phyloP scores from a whole-genome alignment of 2,329 filamentous ascomycete genomes.

The Colletotrichum chlorophyti region DNA sequence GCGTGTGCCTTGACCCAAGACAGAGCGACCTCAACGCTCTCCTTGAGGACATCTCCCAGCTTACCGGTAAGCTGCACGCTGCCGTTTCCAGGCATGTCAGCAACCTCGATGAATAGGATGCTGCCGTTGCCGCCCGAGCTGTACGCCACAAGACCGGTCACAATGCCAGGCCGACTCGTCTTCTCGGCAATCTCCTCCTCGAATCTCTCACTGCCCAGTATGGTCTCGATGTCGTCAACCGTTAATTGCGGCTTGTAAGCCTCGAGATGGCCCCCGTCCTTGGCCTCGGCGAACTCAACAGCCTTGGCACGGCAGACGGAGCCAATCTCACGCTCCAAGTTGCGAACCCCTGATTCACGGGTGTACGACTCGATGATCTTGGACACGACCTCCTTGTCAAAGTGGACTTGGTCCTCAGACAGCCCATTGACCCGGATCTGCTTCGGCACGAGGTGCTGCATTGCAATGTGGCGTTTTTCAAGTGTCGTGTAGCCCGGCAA shows the following conservation, averaged over 20 bases:
- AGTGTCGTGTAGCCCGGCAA: slow-evolving; percentile 95
- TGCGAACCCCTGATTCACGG: slow-evolving; percentile 93
- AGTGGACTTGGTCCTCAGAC: slow-evolving; percentile 73
- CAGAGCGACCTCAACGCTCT: slow-evolving; percentile 93
- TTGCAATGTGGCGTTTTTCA: slow-evolving; percentile 95
- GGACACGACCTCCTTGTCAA: slow-evolving; percentile 85
- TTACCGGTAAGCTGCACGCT: slow-evolving; percentile 95
- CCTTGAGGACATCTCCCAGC: slow-evolving; percentile 94
- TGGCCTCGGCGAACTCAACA: slow-evolving; percentile 91
- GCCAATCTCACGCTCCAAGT: slow-evolving; percentile 93
- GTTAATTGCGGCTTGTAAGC: slow-evolving; percentile 78
- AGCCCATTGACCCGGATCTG: slow-evolving; percentile 93
- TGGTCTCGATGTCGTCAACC: slow-evolving; percentile 83
- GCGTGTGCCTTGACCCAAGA: slow-evolving; percentile 98
- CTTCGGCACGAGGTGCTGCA: slow-evolving; percentile 93
- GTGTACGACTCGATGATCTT: slow-evolving; percentile 98
- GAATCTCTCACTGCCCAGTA: slow-evolving; percentile 91
- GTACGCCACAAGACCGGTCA: slow-evolving; percentile 96
- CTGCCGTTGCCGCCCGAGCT: slow-evolving; percentile 90
- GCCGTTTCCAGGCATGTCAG: slow-evolving; percentile 93
- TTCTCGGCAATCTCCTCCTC: slow-evolving; percentile 96
- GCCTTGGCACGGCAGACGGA: slow-evolving; percentile 94
- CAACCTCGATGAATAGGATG: slow-evolving; percentile 97
- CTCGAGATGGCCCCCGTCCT: slow-evolving; percentile 72
- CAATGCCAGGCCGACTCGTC: slow-evolving; percentile 82